Conservation (phyloP, 768 basidiomycete genomes). For the Botryobasidium botryosum region DNA sequence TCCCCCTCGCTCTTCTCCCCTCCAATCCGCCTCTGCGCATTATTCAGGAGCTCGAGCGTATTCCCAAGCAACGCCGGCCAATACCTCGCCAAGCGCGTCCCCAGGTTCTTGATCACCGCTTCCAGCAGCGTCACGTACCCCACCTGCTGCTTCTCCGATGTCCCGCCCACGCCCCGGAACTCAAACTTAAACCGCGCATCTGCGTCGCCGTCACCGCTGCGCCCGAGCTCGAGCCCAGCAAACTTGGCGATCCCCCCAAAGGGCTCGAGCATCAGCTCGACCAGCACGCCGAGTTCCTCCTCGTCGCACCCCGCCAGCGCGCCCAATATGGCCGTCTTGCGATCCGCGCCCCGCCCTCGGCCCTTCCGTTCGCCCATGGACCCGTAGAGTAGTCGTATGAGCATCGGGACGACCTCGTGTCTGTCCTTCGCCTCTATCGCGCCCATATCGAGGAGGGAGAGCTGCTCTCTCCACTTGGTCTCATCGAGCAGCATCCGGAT, state of each 20-base stretch:
- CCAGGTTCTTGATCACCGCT: conserved; percentile 70
- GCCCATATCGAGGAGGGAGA: conserved; percentile 52
- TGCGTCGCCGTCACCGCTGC: conserved; percentile 11
- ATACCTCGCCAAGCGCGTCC: conserved; percentile 43
- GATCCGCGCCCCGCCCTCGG: conserved; percentile 40
- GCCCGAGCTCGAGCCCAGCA: neutral
- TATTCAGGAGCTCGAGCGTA: conserved; percentile 44
- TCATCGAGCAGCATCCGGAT: conserved; percentile 64
- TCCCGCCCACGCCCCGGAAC: conserved; percentile 6
- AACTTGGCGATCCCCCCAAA: conserved; percentile 19
- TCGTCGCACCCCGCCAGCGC: conserved; percentile 52
- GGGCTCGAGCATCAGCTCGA: conserved; percentile 77
- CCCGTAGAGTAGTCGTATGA: conserved; percentile 71
- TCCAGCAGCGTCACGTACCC: conserved; percentile 77
- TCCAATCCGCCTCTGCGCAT: conserved; percentile 46
- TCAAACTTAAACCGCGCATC: conserved; percentile 9
- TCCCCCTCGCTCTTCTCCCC: too few relatives aligned
- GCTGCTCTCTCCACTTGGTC: conserved; percentile 75
- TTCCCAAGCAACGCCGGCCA: conserved; percentile 66
- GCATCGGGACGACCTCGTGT: conserved; percentile 43
- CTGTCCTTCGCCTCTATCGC: conserved; percentile 41
- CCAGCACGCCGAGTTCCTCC: conserved; percentile 56
- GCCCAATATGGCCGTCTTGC: conserved; percentile 59
- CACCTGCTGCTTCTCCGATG: conserved; percentile 34
- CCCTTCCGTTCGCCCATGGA: conserved; percentile 67